Base-by-base conservation (phyloP, 2,329 filamentous ascomycete species). In the Aspergillus japonicus region DNA sequence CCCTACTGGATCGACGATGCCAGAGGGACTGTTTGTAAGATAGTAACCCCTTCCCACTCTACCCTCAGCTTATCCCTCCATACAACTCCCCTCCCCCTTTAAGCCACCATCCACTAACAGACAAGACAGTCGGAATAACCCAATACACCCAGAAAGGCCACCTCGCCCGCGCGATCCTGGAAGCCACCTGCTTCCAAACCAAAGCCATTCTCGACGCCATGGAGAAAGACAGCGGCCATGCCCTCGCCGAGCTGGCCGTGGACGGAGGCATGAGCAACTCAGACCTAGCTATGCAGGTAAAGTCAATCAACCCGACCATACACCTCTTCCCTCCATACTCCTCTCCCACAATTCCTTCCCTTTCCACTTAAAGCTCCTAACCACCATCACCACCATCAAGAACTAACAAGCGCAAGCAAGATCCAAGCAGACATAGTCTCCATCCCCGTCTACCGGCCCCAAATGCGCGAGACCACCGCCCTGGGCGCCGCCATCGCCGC, bases 1-100 rank as follows among this genome's bases (percentile, higher is more conserved):
- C 92, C 92, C 0, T 96, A 96, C 76, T 96, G 92, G 92, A 93
- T 96, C 63, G 91, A 96, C 72, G 91, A 96, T 75, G 91, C 91
- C n/a, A 89, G 92, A 73, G 92, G 92, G 56, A 96, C 92, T 4
- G 86, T 95, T 54, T 93, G 85, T 87, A 79, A 77, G 82, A 44
- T 77, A 29, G 8, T 10, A 29, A 29, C 26, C 26, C 3, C 26
- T 29, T 29, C 26, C 26, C 26, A 12, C 52, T 19, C 6, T 24
- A 10, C 19, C 24, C 23, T 26, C 23, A 54, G 2, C 26, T 7
- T 50, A 29, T 39, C 35, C 14, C 12, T 8, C 12, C n/a, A 24
- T 48, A 51, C 5, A 0, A 5, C 14, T 2, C 2, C 29, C 2
- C 29, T 29, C 24, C 50, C 42, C 4, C 33, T 3, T 61, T 68